phyloP scores from a whole-genome alignment of 2,329 filamentous ascomycete genomes.

The Botrytis deweyae region DNA sequence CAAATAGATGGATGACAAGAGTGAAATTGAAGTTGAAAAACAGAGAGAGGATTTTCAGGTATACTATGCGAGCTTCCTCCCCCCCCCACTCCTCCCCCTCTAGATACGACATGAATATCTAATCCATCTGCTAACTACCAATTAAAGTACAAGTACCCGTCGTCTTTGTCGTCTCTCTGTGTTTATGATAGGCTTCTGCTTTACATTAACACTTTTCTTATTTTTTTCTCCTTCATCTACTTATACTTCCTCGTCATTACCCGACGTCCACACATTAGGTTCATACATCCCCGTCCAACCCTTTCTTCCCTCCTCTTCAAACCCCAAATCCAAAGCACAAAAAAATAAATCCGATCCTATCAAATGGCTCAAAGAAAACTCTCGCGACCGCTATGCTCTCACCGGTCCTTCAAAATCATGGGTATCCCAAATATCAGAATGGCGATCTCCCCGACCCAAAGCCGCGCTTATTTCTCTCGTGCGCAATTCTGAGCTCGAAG shows the following conservation, averaged over 20 bases:
- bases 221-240: background rate
- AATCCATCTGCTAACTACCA: background rate
- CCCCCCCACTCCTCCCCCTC: background rate
- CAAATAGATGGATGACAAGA: background rate
- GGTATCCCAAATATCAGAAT: background rate
- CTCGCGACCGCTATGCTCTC: conserved; percentile 38
- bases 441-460: conserved; percentile 36
- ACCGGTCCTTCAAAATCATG: background rate
- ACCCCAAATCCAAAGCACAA: background rate
- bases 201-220: background rate
- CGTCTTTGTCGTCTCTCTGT: background rate
- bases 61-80: background rate
- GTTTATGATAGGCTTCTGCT: background rate
- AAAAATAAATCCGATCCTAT: conserved; percentile 34
- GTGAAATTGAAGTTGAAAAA: background rate
- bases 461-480: conserved; percentile 63
- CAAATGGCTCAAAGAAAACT: conserved; percentile 40
- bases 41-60: background rate
- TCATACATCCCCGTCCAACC: conserved; percentile 1
- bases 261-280: background rate
- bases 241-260: background rate
- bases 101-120: background rate
- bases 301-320: background rate
- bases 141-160: background rate
- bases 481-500: conserved; percentile 66